These are phyloP conservation scores for Clathrus columnatus DNA, from an alignment of 768 basidiomycete species.

Conservation along the genomic window DNA sequence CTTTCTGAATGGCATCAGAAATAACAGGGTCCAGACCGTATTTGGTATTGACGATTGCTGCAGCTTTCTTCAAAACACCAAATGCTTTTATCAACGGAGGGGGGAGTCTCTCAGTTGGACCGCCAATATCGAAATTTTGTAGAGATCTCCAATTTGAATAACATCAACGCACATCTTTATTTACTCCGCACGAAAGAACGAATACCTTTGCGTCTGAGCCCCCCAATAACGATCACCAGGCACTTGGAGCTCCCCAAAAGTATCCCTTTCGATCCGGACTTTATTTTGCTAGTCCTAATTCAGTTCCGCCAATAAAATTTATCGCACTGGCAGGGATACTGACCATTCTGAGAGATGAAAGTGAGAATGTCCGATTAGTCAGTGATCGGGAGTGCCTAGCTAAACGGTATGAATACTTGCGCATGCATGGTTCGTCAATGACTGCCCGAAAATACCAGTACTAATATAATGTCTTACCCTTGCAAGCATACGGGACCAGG, in stretches of 20 bases:
- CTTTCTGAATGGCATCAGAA: slow-evolving; percentile 80
- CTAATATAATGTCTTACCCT: background rate
- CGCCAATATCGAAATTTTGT: slow-evolving; percentile 98
- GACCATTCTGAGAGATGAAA: background rate
- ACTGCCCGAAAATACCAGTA: background rate
- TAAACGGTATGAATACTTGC: background rate
- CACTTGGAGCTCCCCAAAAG: slow-evolving; percentile 91
- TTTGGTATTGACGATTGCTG: slow-evolving; percentile 76
- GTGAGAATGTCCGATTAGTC: background rate
- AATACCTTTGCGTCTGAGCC: slow-evolving; percentile 90
- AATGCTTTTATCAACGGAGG: slow-evolving; percentile 97
- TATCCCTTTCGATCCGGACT: slow-evolving; percentile 81
- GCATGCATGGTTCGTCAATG: background rate
- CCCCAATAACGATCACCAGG: slow-evolving; percentile 91
- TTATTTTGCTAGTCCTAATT: slow-evolving; percentile 19
- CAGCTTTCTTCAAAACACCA: slow-evolving; percentile 95
- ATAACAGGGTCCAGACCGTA: slow-evolving; percentile 90
- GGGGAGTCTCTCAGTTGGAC: slow-evolving; percentile 86
- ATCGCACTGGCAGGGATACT: background rate
- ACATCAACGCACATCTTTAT: background rate
- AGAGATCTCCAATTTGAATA: slow-evolving; percentile 49
- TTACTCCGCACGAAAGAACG: background rate
- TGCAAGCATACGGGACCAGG: background rate
- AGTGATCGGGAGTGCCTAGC: background rate
- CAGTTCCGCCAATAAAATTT: background rate